A percentile compares a stretch with the other conserved stretches of the same genome.
phyloP scores from a whole-genome alignment of 371 early-diverging fungal genomes.

The Fennellomyces sp. region DNA sequence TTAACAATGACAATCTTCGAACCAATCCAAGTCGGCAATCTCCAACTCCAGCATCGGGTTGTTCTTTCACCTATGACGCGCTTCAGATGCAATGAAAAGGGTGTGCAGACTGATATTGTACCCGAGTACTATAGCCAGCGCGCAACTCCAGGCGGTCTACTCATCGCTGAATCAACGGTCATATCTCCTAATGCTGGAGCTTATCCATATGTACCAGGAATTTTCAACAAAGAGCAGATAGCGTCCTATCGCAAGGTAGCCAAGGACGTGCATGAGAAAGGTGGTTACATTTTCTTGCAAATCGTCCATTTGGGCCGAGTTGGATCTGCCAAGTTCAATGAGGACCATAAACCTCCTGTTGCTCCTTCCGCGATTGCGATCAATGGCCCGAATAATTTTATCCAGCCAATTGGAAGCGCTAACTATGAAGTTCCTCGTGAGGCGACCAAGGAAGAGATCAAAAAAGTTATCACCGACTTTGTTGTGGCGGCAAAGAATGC shows the following conservation, averaged over 20 bases:
- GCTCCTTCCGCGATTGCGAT: constrained; percentile 20
- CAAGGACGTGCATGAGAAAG: constrained; percentile 61
- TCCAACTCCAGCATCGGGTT: constrained; percentile 50
- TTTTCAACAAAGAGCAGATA: constrained; percentile 56
- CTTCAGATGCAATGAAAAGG: constrained; percentile 27
- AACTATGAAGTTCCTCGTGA: constrained; percentile 58
- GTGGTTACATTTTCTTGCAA: constrained; percentile 61
- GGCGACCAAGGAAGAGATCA: constrained; percentile 65
- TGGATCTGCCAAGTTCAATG: neutral
- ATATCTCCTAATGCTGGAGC: constrained; percentile 43
- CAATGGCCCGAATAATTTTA: constrained; percentile 6
- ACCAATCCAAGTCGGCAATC: constrained; percentile 32
- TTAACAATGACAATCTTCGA: constrained; percentile 18
- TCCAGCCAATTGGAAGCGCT: neutral
- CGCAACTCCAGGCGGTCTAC: constrained; percentile 53
- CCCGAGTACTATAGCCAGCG: constrained; percentile 63
- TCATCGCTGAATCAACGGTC: constrained; percentile 62
- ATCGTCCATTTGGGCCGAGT: constrained; percentile 27
- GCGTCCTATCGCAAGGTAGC: constrained; percentile 60
- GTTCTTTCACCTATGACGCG: constrained; percentile 60
- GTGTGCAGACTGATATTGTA: constrained; percentile 39
- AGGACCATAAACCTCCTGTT: no score
- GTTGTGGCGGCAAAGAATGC: constrained; percentile 45
- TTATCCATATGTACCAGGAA: constrained; percentile 41
- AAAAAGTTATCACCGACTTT: constrained; percentile 59